These are phyloP conservation scores for Phalaenopsis hybrid DNA, from an alignment of 116 monocot genomes.

Conservation along the genomic window DNA sequence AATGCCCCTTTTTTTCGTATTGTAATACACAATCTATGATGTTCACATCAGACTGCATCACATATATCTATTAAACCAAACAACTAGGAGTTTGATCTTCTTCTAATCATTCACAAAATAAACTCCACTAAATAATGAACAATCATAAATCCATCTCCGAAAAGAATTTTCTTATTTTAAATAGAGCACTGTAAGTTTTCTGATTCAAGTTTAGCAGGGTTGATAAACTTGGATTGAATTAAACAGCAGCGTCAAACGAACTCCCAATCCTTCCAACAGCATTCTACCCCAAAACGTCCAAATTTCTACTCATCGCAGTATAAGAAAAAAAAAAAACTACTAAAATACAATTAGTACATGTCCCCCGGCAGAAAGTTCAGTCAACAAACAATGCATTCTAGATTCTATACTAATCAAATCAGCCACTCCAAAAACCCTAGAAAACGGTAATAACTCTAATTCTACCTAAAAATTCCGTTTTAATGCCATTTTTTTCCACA, in stretches of 20 bases:
- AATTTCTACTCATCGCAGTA: background rate
- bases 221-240: background rate
- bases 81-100: background rate
- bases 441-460: background rate
- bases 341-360: background rate
- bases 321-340: background rate
- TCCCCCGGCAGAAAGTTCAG: too few relatives aligned
- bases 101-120: background rate
- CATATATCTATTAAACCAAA: background rate
- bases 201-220: background rate
- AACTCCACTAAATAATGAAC: background rate
- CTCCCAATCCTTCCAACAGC: background rate
- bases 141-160: background rate
- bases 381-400: too few relatives aligned
- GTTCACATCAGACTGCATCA: background rate
- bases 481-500: background rate
- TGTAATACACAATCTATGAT: background rate
- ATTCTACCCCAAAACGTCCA: background rate
- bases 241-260: too few relatives aligned
- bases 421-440: background rate
- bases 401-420: background rate
- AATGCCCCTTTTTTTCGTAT: background rate
- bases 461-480: background rate
- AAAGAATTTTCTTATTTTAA: background rate
- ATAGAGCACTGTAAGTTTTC: background rate